Evolutionary conservation across 2,329 filamentous ascomycete species (phyloP), one percentile per base, ranked within the genome.

Genomic region (Calonectria crousiana): DNA sequence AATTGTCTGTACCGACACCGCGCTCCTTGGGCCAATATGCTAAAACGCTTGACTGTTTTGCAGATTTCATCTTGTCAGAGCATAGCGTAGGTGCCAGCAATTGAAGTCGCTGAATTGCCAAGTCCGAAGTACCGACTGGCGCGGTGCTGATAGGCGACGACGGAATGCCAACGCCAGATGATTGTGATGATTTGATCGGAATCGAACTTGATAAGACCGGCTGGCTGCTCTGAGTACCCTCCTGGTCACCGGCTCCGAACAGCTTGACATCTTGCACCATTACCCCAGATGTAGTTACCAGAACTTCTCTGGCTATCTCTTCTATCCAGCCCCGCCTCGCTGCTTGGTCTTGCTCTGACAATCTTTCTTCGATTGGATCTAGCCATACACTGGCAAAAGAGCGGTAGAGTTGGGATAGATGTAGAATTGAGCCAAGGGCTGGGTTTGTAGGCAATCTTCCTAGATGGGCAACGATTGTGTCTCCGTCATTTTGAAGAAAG

Each of bases 21-120:
- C 83, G 83, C 60, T 85, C 81, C 2, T 80, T 78, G 1, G 86
- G 86, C 86, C 86, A 88, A 74, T 82, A 82, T 6, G 83, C 80
- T 1, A 88, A 78, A 1, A 87, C 72, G 5, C 75, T 79, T 3
- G 83, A 80, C 32, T 79, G 76, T 41, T 81, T 83, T 23, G 79
- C 78, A 9, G 77, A 73, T 6, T 78, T 79, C 65, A 83, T 72
- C 28, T 78, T 80, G 2, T 78, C 79, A 0, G 80, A 52, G 16
- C 77, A 73, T 2, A 86, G 51, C 0, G 80, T 81, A 6, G 84
- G 80, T 2, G 81, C 82, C 9, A 86, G 81, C 2, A 86, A 80
- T 32, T 79, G 80, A 1, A 87, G 78, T 18, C 85, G 82, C n/a
- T 80, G 79, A 41, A 85, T 76, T 4, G 83, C 83, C 28, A 75